A percentile compares a stretch with the other conserved stretches of the same genome.
Evolutionary conservation across 306 rosid species (phyloP).

Genomic region (Trichosanthes truncata): DNA sequence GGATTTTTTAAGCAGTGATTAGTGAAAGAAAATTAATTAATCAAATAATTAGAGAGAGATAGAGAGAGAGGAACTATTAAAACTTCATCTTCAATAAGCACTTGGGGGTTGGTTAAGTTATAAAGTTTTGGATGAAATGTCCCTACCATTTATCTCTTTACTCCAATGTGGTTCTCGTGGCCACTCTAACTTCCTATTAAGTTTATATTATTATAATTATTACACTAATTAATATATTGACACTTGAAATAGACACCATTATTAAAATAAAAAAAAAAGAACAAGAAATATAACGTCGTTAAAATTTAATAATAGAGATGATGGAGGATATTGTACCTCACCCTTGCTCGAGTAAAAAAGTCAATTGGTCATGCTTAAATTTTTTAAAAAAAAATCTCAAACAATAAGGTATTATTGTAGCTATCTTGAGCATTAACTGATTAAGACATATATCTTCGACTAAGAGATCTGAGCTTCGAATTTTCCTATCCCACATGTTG

Average conservation of each 20-base stretch:
- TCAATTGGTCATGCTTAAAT: too few species aligned
- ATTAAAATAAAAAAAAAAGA: too few species aligned
- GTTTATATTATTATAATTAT: neutral
- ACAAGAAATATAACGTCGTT: neutral
- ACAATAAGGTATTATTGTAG: too few species aligned
- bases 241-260: neutral
- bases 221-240: neutral
- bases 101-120: constrained; percentile 59
- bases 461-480: too few species aligned
- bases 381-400: too few species aligned
- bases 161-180: constrained; percentile 15
- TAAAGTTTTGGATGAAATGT: constrained; percentile 90
- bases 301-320: too few species aligned
- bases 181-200: neutral
- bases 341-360: too few species aligned
- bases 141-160: constrained; percentile 37
- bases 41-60: neutral
- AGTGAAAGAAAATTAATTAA: neutral
- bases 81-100: constrained; percentile 44
- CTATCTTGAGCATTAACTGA: too few species aligned
- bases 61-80: constrained; percentile 18
- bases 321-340: too few species aligned
- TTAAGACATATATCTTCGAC: too few species aligned
- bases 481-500: too few species aligned
- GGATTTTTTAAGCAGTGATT: constrained; percentile 10